A percentile compares a stretch with the other conserved stretches of the same genome.
phyloP scores from a whole-genome alignment of 2,329 filamentous ascomycete species.

The Phyllosticta capitalensis region DNA sequence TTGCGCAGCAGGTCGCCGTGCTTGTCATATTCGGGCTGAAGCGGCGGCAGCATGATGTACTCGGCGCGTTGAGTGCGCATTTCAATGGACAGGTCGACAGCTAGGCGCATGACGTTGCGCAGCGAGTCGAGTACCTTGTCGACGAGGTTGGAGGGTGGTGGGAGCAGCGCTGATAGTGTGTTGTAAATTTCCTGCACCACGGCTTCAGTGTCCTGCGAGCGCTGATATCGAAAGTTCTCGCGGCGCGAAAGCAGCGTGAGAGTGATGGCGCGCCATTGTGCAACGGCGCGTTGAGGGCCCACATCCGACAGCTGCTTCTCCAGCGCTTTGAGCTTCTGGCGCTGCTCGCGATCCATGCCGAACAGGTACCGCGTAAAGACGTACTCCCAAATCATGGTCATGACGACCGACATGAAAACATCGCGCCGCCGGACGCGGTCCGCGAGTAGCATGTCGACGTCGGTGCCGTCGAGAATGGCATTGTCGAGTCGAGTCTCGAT shows the following conservation, averaged over 20 bases:
- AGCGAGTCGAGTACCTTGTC: slow-evolving; percentile 74
- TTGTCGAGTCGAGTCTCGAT: slow-evolving; percentile 92
- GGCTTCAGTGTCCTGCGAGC: slow-evolving; percentile 83
- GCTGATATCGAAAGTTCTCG: slow-evolving; percentile 69
- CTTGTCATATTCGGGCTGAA: slow-evolving; percentile 89
- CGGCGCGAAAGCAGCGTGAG: slow-evolving; percentile 78
- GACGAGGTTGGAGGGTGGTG: slow-evolving; percentile 74
- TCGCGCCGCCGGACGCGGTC: slow-evolving; percentile 85
- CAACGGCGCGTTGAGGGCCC: slow-evolving; percentile 73
- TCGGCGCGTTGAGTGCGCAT: slow-evolving; percentile 96
- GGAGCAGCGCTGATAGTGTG: slow-evolving; percentile 73
- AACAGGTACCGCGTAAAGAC: slow-evolving; percentile 97
- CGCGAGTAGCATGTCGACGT: slow-evolving; percentile 77
- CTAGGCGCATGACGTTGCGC: slow-evolving; percentile 76
- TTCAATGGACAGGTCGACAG: slow-evolving; percentile 84
- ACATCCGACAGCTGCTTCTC: slow-evolving; percentile 80
- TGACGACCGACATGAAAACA: slow-evolving; percentile 96
- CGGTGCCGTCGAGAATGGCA: slow-evolving; percentile 83
- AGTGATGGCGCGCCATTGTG: slow-evolving; percentile 94
- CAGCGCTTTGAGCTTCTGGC: slow-evolving; percentile 91
- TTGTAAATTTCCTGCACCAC: slow-evolving; percentile 88
- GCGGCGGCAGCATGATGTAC: slow-evolving; percentile 95
- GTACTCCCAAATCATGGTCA: slow-evolving; percentile 99
- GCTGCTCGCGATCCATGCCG: slow-evolving; percentile 95
- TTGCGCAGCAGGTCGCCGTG: slow-evolving; percentile 83